Conservation (phyloP, 306 rosid species). For the Casuarina equisetifolia region DNA sequence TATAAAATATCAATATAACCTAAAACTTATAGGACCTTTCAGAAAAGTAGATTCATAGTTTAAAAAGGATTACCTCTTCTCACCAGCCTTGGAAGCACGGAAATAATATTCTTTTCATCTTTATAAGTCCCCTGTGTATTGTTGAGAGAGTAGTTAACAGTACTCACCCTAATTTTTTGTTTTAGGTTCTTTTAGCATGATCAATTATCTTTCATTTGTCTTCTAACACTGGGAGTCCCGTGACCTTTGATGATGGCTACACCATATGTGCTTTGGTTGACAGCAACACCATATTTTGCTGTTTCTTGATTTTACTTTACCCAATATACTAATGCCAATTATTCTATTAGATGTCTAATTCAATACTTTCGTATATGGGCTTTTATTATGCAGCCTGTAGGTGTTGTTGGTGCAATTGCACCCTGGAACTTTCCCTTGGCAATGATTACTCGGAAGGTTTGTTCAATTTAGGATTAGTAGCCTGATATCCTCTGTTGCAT, state of each 20-base stretch:
- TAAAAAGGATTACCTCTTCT: background rate
- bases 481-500: constrained; percentile 24
- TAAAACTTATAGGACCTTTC: background rate
- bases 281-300: background rate
- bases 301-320: background rate
- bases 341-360: background rate
- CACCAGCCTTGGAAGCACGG: background rate
- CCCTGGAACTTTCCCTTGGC: constrained; percentile 99
- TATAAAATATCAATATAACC: background rate
- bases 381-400: constrained; percentile 78
- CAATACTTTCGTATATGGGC: background rate
- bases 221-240: background rate
- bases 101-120: background rate
- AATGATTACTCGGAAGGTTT: constrained; percentile 94
- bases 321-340: background rate
- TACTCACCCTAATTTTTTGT: background rate
- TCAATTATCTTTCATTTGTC: background rate
- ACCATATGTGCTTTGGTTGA: background rate
- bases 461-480: constrained; percentile 24
- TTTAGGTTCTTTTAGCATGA: background rate
- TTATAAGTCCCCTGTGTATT: background rate
- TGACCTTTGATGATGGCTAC: background rate
- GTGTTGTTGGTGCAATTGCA: constrained; percentile 91
- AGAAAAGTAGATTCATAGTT: background rate
- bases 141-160: background rate